Evolutionary conservation across 2,329 filamentous ascomycete species (phyloP).

Genomic region (Scopulariopsis brevicaulis): DNA sequence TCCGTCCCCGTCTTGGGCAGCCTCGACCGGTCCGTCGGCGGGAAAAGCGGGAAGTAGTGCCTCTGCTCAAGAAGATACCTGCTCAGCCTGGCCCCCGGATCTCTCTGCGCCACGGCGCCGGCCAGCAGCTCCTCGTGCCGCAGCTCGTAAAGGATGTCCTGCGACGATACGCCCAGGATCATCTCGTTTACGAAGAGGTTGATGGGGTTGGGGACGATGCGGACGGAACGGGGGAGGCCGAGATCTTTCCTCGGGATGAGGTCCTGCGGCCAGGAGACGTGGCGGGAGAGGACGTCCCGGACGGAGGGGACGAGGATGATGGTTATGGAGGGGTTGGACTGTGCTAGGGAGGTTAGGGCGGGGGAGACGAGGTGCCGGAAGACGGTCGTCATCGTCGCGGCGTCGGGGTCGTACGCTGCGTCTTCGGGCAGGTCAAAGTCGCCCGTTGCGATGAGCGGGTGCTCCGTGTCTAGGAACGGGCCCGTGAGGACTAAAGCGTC

Average conservation of each 20-base stretch:
- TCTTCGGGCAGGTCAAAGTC: conserved; percentile 68
- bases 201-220: conserved; percentile 82
- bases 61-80: conserved; percentile 78
- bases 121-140: conserved; percentile 60
- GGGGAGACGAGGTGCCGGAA: conserved; percentile 73
- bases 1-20: conserved; percentile 53
- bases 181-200: conserved; percentile 81
- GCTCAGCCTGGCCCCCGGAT: conserved; percentile 46
- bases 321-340: conserved; percentile 64
- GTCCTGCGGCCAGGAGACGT: conserved; percentile 72
- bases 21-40: conserved; percentile 58
- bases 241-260: conserved; percentile 57
- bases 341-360: conserved; percentile 57
- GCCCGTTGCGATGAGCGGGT: conserved; percentile 72
- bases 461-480: conserved; percentile 85
- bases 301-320: conserved; percentile 75
- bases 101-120: conserved; percentile 21
- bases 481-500: conserved; percentile 74
- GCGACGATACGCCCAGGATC: conserved; percentile 67
- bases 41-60: conserved; percentile 84
- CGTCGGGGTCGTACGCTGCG: conserved; percentile 59
- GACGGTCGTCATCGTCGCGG: conserved; percentile 67
- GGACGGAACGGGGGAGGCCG: conserved; percentile 64
- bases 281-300: conserved; percentile 69
- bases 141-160: conserved; percentile 77